These are phyloP conservation scores for Ophiosphaerella narmari DNA, from an alignment of 2,329 filamentous ascomycete genomes.

Conservation along the genomic window DNA sequence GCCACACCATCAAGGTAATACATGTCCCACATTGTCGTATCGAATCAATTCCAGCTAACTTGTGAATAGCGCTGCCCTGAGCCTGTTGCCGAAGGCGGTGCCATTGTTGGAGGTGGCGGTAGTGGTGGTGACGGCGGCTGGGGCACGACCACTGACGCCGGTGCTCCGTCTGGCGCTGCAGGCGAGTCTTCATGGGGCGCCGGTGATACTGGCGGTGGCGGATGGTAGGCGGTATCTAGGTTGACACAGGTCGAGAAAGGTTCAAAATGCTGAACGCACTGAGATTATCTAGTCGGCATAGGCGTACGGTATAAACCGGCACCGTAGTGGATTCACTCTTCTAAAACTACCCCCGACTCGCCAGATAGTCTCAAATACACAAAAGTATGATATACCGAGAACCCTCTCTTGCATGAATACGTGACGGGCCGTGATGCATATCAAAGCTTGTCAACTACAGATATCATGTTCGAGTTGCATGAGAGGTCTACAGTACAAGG, in stretches of 20 bases:
- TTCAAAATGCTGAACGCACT: no score
- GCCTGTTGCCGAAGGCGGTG: slow-evolving; percentile 25
- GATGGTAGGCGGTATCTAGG: slow-evolving; percentile 8
- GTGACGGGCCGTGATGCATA: no score
- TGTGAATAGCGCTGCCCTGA: slow-evolving; percentile 38
- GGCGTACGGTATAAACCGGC: not conserved
- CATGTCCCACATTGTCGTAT: not conserved
- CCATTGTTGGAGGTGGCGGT: slow-evolving; percentile 15
- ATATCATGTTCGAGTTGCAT: no score
- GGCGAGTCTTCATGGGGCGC: slow-evolving; percentile 24
- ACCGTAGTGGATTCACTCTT: not conserved
- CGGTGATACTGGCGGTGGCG: slow-evolving; percentile 7
- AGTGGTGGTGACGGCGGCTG: slow-evolving; percentile 19
- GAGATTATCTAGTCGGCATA: no score
- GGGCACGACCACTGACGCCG: slow-evolving; percentile 9
- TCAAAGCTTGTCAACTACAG: no score
- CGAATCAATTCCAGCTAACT: slow-evolving; percentile 9
- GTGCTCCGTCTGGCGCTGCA: slow-evolving; percentile 11
- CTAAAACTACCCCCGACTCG: not conserved
- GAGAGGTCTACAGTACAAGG: no score
- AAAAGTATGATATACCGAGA: no score
- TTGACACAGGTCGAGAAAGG: no score
- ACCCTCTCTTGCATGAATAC: no score
- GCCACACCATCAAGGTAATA: slow-evolving; percentile 39
- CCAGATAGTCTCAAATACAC: not conserved